phyloP scores from a whole-genome alignment of 768 basidiomycete species.

The Xerocomus spinulosus region DNA sequence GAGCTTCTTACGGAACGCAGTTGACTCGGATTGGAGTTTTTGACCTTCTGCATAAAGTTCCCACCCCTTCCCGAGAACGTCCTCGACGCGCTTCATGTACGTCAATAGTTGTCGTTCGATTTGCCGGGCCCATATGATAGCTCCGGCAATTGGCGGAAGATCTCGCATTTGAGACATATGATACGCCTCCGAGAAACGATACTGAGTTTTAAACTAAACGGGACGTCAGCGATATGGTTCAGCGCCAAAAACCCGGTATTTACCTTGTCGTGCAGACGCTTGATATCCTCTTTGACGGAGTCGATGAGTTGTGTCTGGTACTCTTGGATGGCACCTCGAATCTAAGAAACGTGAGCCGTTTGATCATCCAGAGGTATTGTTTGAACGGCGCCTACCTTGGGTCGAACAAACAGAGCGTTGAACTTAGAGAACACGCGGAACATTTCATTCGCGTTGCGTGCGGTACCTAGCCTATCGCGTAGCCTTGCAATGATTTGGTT shows the following conservation, averaged over 20 bases:
- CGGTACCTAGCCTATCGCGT: conserved; percentile 88
- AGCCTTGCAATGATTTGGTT: conserved; percentile 96
- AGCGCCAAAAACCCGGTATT: not conserved
- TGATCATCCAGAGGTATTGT: not conserved
- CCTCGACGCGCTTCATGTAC: conserved; percentile 99
- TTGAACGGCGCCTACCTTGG: conserved; percentile 57
- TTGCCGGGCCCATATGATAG: conserved; percentile 99
- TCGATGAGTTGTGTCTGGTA: conserved; percentile 99
- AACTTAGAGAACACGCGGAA: conserved; percentile 99
- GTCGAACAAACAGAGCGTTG: conserved; percentile 93
- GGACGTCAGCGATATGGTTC: not conserved
- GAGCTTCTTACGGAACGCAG: conserved; percentile 92
- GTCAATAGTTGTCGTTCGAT: conserved; percentile 93
- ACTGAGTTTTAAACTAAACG: conserved; percentile 86
- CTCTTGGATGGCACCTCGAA: conserved; percentile 97
- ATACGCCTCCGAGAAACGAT: conserved; percentile 91
- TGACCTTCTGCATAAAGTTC: conserved; percentile 99
- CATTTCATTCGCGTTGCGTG: conserved; percentile 98
- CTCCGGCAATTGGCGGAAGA: conserved; percentile 94
- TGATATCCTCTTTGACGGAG: conserved; percentile 97
- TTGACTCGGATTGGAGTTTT: conserved; percentile 87
- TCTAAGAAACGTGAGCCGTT: conserved; percentile 40
- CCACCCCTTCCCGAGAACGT: conserved; percentile 97
- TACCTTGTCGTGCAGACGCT: conserved; percentile 89
- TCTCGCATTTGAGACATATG: conserved; percentile 99